Evolutionary conservation across 1,284 basidiomycete species (phyloP).

Genomic region (Stygiomarasmius scandens): DNA sequence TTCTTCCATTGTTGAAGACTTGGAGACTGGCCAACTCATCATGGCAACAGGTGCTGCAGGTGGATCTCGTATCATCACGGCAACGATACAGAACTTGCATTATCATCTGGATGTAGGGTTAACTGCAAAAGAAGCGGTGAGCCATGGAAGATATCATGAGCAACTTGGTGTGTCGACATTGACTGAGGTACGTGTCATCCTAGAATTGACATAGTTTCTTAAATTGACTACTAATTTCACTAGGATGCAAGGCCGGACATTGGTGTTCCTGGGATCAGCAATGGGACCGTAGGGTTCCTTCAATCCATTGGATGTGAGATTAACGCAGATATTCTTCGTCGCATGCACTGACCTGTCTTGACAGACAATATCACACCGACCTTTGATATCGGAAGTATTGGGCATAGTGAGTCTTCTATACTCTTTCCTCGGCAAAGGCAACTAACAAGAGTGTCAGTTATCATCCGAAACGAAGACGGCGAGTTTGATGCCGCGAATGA

Average conservation of each 20-base stretch:
- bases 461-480: slow-evolving; percentile 19
- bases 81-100: slow-evolving; percentile 32
- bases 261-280: slow-evolving; percentile 18
- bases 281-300: slow-evolving; percentile 24
- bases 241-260: slow-evolving; percentile 4
- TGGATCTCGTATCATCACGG: slow-evolving; percentile 32
- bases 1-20: slow-evolving; percentile 29
- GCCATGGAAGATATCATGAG: slow-evolving; percentile 29
- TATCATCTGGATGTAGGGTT: slow-evolving; percentile 27
- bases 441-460: slow-evolving; percentile 10
- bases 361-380: slow-evolving; percentile 7
- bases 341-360: slow-evolving; percentile 13
- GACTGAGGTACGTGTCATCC: slow-evolving; percentile 20
- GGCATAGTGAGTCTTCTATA: slow-evolving; percentile 7
- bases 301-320: slow-evolving; percentile 23
- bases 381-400: neutral
- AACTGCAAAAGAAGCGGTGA: slow-evolving; percentile 17
- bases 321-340: slow-evolving; percentile 18
- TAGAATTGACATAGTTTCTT: neutral
- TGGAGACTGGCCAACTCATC: slow-evolving; percentile 26
- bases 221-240: slow-evolving; percentile 2
- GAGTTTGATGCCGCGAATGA: slow-evolving; percentile 25
- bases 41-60: slow-evolving; percentile 32
- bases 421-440: neutral
- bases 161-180: slow-evolving; percentile 25